Base-by-base conservation (phyloP, 805 yeast species). In the Yarrowia phangngaensis region DNA sequence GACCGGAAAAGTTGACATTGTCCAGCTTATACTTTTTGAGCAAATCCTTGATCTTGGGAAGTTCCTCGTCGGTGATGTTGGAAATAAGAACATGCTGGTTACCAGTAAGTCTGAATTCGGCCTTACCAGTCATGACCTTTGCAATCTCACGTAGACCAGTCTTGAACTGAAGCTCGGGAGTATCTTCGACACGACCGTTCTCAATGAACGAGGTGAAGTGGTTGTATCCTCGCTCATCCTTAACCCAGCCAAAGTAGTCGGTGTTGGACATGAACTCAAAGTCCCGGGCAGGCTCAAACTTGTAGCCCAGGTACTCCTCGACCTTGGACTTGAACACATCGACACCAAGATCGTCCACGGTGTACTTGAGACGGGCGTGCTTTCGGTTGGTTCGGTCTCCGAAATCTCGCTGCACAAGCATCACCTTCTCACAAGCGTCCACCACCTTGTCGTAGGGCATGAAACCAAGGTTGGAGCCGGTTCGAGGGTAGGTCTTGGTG, bases 341-440 rank as follows among this genome's bases (percentile, higher is more conserved):
- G 47, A 84, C 82, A n/a, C 95, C 90, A 77, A 90, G 70, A 60
- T 86, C 94, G 69, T 90, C 97, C 60, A 90, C 79, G 23, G 97
- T 90, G 68, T 90, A 90, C 82, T 90, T 90, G 71, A 90, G 79
- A 70, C 97, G 82, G 33, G 97, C 97, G 62, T 90, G 97, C 70
- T 90, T 90, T 75, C 97, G 85, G 74, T 90, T 88, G 62, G 79
- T 78, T 71, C 97, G 84, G 68, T 89, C 95, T 70, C 97, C 97
- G 61, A 76, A 69, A 65, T 90, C 97, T 67, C 97, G 80, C 73
- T 90, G 97, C 30, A 90, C 89, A 56, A 88, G 70, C 92, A 90
- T 82, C 57, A 90, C 75, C 72, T 85, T 85, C 67, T 90, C 96
- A 66, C 95, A 85, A 15, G 82, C 95, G 45, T 75, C 67, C 54